Evolutionary conservation across 2,329 filamentous ascomycete genomes (phyloP), one percentile per base, ranked within the genome.

Genomic region (Aspergillus sojae): DNA sequence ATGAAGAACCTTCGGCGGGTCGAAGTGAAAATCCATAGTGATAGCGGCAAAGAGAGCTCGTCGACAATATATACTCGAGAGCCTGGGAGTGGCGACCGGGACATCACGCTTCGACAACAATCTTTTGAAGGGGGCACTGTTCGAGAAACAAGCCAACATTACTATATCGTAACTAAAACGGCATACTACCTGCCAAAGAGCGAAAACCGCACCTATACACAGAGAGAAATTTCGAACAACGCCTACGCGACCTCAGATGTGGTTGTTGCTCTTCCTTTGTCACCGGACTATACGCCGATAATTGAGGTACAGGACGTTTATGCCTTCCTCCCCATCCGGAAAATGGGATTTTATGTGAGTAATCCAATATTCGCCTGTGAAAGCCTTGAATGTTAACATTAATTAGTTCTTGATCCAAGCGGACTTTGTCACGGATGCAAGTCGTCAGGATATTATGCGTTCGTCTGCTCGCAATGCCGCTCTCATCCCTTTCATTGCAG

Each of bases 391-490:
- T n/a, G 39, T 60, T 67, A 30, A 68, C 39, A 1, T 57, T n/a
- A 4, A 19, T 11, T 28, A 80, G 72, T 85, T 85, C 50, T 67
- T 85, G 1, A 81, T 86, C 12, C 83, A 85, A 10, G 75, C 80
- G 7, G 83, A 85, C 64, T 85, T 85, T 60, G 80, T 82, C 45
- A 84, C 80, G 0, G 68, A 78, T 19, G 82, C 80, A 4, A 82
- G 73, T 64, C 74, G 83, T 0, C 73, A 85, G 64, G 79, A 81
- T 54, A 74, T 84, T 56, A 39, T 63, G 23, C 46, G n/a, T 28
- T 62, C 56, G 12, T 68, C 67, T 1, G 54, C 55, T 70, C 2
- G 82, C 19, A 86, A 85, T 60, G 21, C 57, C 2, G 64, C 36
- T 0, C 74, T 85, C 0, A 62, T 78, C 0, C 57, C 70, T 5